Percentiles rank a stretch among this genome's conserved stretches.
These are phyloP conservation scores for Cryphonectria naterciae DNA, from an alignment of 2,329 filamentous ascomycete genomes.

Conservation along the genomic window DNA sequence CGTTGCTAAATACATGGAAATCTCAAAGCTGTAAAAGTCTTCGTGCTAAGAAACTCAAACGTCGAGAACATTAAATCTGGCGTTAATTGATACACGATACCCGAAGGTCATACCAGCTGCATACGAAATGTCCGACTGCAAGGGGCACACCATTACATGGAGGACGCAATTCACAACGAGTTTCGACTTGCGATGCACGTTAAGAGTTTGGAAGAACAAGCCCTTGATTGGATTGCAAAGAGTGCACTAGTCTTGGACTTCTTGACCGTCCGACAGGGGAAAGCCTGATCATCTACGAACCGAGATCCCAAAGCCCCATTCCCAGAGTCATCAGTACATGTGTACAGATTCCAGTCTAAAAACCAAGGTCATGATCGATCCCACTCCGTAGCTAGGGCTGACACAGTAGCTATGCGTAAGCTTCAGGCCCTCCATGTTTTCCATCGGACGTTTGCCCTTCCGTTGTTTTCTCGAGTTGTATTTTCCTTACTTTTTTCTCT, in stretches of 20 bases:
- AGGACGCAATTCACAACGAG: not conserved
- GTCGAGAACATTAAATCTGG: not conserved
- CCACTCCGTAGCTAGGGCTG: not conserved
- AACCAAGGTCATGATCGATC: not conserved
- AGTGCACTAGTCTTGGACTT: not conserved
- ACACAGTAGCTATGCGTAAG: not conserved
- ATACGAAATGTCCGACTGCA: not conserved
- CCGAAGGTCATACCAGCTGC: not conserved
- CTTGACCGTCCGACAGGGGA: not conserved
- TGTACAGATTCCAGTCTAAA: not conserved
- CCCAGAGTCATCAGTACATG: not conserved
- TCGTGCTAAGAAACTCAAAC: not conserved
- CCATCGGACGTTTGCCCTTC: not conserved
- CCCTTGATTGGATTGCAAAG: conserved; percentile 4
- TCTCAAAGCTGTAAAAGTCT: too few relatives aligned
- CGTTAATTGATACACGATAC: not conserved
- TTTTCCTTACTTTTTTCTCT: not conserved
- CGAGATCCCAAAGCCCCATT: too few relatives aligned
- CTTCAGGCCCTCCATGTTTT: not conserved
- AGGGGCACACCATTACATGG: not conserved
- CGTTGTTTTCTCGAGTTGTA: not conserved
- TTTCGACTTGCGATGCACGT: not conserved
- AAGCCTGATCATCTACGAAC: not conserved
- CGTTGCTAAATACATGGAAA: not conserved
- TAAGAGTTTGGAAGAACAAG: conserved; percentile 2